Base-by-base conservation (phyloP, 257 asterid genomes). In the Plectranthus barbatus region DNA sequence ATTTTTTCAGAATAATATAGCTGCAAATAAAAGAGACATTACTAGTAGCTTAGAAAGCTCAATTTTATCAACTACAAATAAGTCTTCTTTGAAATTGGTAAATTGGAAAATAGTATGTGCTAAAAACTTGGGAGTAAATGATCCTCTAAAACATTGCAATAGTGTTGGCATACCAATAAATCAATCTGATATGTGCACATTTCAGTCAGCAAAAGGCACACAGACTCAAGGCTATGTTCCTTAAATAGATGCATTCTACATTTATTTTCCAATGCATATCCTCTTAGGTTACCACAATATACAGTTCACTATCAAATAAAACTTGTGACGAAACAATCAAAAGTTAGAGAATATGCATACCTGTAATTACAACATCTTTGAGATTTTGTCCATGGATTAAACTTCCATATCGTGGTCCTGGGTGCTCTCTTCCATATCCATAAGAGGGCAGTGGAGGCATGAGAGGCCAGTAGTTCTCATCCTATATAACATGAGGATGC, bases 391-490 rank as follows among this genome's bases (percentile, higher is more conserved):
- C 98, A 62, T 91, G 98, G 69, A 91, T 88, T 68, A 91, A 78
- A 74, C 98, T 91, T 73, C 98, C 96, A 79, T 88, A 91, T 64
- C 98, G 80, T 41, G 96, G 88, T 62, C 98, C 96, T 9, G 80
- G 87, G 74, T 84, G 98, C 71, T 91, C 98, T 80, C 98, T 84
- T 44, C 98, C 98, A 17, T 79, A 76, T 39, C 98, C 98, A 72
- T 91, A 91, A 37, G 98, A 86, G 26, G 98, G 98, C 80, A 91
- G 68, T 7, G 98, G 98, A 70, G 98, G 95, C 96, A 91, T 73
- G 59, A 91, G 87, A 71, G 94, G 88, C 98, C 98, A 91, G 77
- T 86, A 80, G 65, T 73, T 86, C 78, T 81, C 94, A 68, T 89
- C 94, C 97, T 89, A 82, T 20, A 42, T 13, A 69, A 66, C 36